A percentile compares a stretch with the other conserved stretches of the same genome.
Evolutionary conservation across 495 filamentous ascomycete species (phyloP).

Genomic region (Trichoderma asperelloides): DNA sequence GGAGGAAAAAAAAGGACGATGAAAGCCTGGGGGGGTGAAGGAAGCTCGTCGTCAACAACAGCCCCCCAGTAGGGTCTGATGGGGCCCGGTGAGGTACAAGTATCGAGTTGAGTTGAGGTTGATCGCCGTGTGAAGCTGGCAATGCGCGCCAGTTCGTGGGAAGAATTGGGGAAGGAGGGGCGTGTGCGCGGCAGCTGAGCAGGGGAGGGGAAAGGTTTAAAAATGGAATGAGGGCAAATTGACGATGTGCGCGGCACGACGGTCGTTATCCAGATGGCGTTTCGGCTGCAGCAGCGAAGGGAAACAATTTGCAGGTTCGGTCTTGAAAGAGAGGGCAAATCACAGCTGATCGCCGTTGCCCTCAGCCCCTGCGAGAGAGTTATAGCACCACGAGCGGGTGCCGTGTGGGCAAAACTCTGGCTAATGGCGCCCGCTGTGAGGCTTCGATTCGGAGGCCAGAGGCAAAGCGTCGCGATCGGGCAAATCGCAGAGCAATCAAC

Average conservation of each 20-base stretch:
- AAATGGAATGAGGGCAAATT: background rate
- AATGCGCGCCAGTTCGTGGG: background rate
- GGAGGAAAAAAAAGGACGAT: background rate
- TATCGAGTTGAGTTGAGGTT: background rate
- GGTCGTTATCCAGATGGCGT: background rate
- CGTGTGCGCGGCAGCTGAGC: background rate
- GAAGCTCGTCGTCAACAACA: background rate
- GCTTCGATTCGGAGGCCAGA: background rate
- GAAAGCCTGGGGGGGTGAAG: background rate
- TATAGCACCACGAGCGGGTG: background rate
- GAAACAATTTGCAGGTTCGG: background rate
- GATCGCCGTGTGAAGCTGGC: conserved; percentile 3
- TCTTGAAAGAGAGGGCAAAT: background rate
- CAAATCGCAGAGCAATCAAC: background rate
- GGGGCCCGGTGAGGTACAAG: background rate
- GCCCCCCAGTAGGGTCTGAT: background rate
- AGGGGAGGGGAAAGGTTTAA: background rate
- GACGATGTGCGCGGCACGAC: background rate
- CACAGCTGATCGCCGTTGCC: background rate
- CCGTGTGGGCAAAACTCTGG: background rate
- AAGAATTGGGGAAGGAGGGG: background rate
- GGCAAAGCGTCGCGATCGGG: background rate
- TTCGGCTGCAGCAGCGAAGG: background rate
- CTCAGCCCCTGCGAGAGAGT: background rate
- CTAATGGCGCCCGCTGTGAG: background rate